A percentile compares a stretch with the other conserved stretches of the same genome.
Evolutionary conservation across 352 stramenopile genomes (phyloP).

Genomic region (Phytopythium litorale): DNA sequence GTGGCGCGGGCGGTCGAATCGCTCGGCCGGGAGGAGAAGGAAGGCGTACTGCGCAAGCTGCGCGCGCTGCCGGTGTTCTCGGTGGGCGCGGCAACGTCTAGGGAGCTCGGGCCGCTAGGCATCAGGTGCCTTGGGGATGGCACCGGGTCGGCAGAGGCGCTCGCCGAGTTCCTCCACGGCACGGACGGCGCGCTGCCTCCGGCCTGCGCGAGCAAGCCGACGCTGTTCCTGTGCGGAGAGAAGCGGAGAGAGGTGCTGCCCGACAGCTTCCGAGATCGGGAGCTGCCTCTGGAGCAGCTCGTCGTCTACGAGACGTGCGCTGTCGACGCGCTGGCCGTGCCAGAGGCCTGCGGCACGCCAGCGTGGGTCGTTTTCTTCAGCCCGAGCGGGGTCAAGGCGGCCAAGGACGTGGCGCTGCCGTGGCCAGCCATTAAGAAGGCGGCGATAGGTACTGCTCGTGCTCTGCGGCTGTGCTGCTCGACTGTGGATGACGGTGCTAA

Average conservation of each 20-base stretch:
- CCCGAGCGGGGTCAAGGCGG: conserved; percentile 65
- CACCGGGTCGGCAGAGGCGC: conserved; percentile 59
- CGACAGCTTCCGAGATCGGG: conserved; percentile 48
- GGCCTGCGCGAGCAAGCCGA: conserved; percentile 35
- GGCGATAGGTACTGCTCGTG: conserved; percentile 46
- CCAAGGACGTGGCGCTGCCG: conserved; percentile 30
- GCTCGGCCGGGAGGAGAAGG: conserved; percentile 14
- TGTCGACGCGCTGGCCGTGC: conserved; percentile 41
- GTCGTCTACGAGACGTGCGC: conserved; percentile 59
- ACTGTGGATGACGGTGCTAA: neutral
- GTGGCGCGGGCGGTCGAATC: conserved; percentile 31
- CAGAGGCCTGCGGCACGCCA: conserved; percentile 27
- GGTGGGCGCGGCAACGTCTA: conserved; percentile 61
- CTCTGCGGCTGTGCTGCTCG: neutral
- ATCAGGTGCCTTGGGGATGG: conserved; percentile 59
- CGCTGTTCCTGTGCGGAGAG: conserved; percentile 74
- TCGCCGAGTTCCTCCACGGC: conserved; percentile 43
- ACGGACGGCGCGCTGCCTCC: conserved; percentile 32
- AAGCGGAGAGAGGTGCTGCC: conserved; percentile 62
- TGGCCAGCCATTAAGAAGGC: conserved; percentile 71
- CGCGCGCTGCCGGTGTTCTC: conserved; percentile 42
- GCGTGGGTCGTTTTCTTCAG: conserved; percentile 83
- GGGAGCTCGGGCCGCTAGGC: conserved; percentile 48
- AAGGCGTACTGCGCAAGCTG: conserved; percentile 25
- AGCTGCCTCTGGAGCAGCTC: conserved; percentile 52